These are phyloP conservation scores for Reutealis trisperma DNA, from an alignment of 345 rosid species.

Conservation along the genomic window DNA sequence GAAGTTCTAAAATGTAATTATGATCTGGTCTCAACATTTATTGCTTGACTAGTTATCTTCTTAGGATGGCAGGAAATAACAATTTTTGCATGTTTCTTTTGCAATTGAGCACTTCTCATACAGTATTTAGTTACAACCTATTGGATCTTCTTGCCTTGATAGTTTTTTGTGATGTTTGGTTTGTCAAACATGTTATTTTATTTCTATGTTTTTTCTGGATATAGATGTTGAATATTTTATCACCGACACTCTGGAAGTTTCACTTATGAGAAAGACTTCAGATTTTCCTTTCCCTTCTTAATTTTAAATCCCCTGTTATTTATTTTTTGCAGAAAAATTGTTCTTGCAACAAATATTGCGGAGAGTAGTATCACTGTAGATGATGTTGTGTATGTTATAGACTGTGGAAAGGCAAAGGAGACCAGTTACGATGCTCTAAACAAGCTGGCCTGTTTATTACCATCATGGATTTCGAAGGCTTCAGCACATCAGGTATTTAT, in stretches of 20 bases:
- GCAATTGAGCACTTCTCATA: background rate
- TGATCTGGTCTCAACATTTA: background rate
- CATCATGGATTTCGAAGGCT: slow-evolving; percentile 98
- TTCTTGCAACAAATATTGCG: slow-evolving; percentile 91
- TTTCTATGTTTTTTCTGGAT: too few relatives aligned
- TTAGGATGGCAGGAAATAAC: background rate
- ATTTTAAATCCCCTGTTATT: slow-evolving; percentile 3
- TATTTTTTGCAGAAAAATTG: slow-evolving; percentile 71
- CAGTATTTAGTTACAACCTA: too few relatives aligned
- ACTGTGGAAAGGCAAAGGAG: slow-evolving; percentile 97
- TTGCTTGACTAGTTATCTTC: background rate
- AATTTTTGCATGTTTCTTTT: background rate
- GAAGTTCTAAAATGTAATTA: too few relatives aligned
- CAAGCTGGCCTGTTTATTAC: slow-evolving; percentile 90
- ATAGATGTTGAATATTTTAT: background rate
- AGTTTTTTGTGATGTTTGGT: too few relatives aligned
- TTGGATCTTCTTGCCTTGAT: too few relatives aligned
- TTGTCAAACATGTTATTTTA: too few relatives aligned
- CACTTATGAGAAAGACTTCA: background rate
- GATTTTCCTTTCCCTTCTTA: background rate
- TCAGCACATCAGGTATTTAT: slow-evolving; percentile 83
- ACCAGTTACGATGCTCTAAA: slow-evolving; percentile 97
- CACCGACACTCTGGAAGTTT: background rate
- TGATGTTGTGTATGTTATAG: slow-evolving; percentile 95
- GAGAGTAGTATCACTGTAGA: slow-evolving; percentile 98